A percentile compares a stretch with the other conserved stretches of the same genome.
Conservation (phyloP, 2,329 filamentous ascomycete species). For the Fusarium tupiense region DNA sequence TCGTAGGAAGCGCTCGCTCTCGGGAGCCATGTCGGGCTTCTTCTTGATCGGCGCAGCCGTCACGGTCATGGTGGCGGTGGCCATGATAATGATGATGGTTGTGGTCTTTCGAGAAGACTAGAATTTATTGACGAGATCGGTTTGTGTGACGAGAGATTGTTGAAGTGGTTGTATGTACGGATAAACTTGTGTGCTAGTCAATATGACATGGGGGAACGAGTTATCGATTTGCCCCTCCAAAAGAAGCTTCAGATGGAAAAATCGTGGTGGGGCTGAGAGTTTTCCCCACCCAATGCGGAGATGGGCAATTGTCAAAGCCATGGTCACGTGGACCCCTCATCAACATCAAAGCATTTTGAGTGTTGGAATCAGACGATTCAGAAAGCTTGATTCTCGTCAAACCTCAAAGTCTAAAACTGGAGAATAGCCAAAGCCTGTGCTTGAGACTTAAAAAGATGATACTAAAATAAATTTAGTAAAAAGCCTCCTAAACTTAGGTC, state of each 20-base stretch:
- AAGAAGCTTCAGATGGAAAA: conserved; percentile 31
- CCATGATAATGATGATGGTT: conserved; percentile 44
- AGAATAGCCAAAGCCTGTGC: too few species aligned
- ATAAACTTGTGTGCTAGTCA: neutral
- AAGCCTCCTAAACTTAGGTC: neutral
- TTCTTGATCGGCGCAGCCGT: conserved; percentile 73
- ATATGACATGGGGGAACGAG: neutral
- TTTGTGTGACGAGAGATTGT: neutral
- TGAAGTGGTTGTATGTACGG: neutral
- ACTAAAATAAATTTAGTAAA: neutral
- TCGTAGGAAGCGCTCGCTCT: conserved; percentile 93
- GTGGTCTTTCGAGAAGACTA: neutral
- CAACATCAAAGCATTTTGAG: neutral
- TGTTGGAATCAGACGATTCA: neutral
- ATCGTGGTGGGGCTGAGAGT: conserved; percentile 33
- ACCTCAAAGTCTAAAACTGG: neutral
- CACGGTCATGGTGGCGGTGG: conserved; percentile 70
- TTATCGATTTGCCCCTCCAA: conserved; percentile 42
- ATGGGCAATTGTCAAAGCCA: conserved; percentile 25
- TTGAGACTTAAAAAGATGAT: neutral
- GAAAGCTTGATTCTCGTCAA: neutral
- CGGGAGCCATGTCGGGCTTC: conserved; percentile 82
- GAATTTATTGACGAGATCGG: accelerated
- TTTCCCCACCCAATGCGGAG: conserved; percentile 34
- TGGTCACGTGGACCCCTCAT: conserved; percentile 18